Base-by-base conservation (phyloP, 257 asterid genomes). In the Penstemon barbatus region DNA sequence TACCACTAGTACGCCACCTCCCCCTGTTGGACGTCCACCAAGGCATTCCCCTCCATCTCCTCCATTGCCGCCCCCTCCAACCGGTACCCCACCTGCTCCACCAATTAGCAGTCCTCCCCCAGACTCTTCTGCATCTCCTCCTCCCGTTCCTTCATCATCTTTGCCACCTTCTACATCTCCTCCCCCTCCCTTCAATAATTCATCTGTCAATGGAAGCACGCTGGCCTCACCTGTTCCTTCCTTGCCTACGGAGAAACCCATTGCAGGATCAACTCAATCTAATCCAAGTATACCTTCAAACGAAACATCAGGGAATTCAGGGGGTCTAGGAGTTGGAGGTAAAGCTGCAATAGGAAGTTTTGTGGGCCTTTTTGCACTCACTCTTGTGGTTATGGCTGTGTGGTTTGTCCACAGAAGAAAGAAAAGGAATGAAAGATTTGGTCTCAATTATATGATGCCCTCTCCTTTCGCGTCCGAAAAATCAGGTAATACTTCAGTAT, bases 381-480 rank as follows among this genome's bases (percentile, higher is more conserved):
- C 82, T 76, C 80, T 91, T 67, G 72, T 85, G 68, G 71, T 88
- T 65, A 46, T 86, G 63, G 96, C 82, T 48, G 89, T 82, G 41
- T 88, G 90, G 95, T 81, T 72, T 75, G 74, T 67, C 54, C 80
- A 78, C 7, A 88, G 51, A 69, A 83, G 83, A 65, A 91, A 83
- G 84, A 88, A 73, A 75, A 83, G 81, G 81, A 80, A 80, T 80
- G 73, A 70, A 39, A 51, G 62, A 63, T 83, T 80, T 57, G 73
- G 50, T 40, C 90, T 76, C 65, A 79, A 79, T 61, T 85, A 82
- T 65, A 41, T 59, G 55, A 68, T 76, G 73, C 89, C 92, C 52
- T 91, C 96, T 77, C 96, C 95, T 53, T 85, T 74, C 67, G 86
- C 97, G 70, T 91, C 97, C 63, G 95, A 84, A 76, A 77, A 87